Evolutionary conservation across 78 protist species (phyloP), one percentile per base, ranked within the genome.

Genomic region (Dictyostelium capitatum): DNA sequence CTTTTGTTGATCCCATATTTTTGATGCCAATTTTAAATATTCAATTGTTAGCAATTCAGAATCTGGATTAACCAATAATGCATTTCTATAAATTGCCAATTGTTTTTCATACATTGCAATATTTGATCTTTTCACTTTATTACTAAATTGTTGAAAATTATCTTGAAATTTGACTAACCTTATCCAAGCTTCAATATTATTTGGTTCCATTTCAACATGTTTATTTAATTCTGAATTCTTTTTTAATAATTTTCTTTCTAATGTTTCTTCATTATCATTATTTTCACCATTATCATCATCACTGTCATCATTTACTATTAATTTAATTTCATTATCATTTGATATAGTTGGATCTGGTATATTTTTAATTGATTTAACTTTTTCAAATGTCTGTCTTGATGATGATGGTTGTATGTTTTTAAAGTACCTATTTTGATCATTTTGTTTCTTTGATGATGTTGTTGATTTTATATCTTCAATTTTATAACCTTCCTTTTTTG

Each of bases 101-200:
- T 87, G 79, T 47, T 77, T 87, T 20, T 87, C 93, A 20, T 75
- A 46, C 17, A 87, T 74, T 25, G 84, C 46, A 20, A 19, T 19
- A 41, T 75, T 77, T 10, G 93, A 82, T 30, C 32, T 54, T n/a
- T 28, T 48, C 19, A 6, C 32, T 8, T 46, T 74, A 0, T 12
- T 11, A 65, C 79, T 77, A 43, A 87, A 87, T 30, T 41, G 37
- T 30, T 59, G 47, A 78, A 50, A 87, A 5, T 46, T 19, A 20
- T 87, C 93, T 51, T 87, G 93, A 77, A 41, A 77, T 23, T 87
- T 82, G 25, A 74, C 93, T 32, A 87, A 77, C 2, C 78, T 73
- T 17, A 87, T 50, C 93, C 93, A 87, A 7, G 10, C 6, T 4
- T 64, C 53, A 12, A 77, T 64, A 51, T 77, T 50, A 20, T 75